Base-by-base conservation (phyloP, 2,329 filamentous ascomycete species). In the Albifimbria verrucaria region DNA sequence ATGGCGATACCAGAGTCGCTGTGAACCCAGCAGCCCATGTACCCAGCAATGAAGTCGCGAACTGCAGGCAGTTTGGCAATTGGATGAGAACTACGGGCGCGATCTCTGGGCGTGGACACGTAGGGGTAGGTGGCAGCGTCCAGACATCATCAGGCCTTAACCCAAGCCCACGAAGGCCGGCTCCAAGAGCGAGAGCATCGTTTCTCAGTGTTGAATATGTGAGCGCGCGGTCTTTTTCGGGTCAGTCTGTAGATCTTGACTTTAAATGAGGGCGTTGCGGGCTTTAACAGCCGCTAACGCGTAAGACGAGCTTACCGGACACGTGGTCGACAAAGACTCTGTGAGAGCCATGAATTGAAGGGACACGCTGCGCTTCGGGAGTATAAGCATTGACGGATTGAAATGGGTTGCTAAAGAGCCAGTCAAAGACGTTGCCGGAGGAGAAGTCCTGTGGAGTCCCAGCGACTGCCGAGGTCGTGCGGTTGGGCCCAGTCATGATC, bases 1-100 rank as follows among this genome's bases (percentile, higher is more conserved):
- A 68, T 0, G 73, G 72, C 0, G 72, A 75, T 1, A 64, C 69
- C 18, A 76, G 63, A 0, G 71, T 75, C 3, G 69, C 68, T 1
- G 73, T 75, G 24, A 74, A 59, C 2, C 72, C 72, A 4, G 73
- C 63, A 7, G 73, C 73, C 23, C 74, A 60, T n/a, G 63, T 57
- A 44, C 72, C 73, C 45, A 74, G 61, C 2, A 72, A 25, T 7
- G 69, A 50, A 1, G 72, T 65, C 1, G 66, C 64, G 28, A 74
- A 74, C n/a, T 68, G 63, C 2, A 75, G 61, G 49, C 66, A 72
- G 58, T 76, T 76, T 39, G 73, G 72, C 10, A 75, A 63, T 53
- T 75, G 73, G 54, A 76, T 62, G 24, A 75, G 65, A 22, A 76
- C 72, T 15, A 75, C 63, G 2, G 73, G 72, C 0, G 72, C 69